Evolutionary conservation across 2,329 filamentous ascomycete species (phyloP), one percentile per base, ranked within the genome.

Genomic region (Nannizzia gypsea): DNA sequence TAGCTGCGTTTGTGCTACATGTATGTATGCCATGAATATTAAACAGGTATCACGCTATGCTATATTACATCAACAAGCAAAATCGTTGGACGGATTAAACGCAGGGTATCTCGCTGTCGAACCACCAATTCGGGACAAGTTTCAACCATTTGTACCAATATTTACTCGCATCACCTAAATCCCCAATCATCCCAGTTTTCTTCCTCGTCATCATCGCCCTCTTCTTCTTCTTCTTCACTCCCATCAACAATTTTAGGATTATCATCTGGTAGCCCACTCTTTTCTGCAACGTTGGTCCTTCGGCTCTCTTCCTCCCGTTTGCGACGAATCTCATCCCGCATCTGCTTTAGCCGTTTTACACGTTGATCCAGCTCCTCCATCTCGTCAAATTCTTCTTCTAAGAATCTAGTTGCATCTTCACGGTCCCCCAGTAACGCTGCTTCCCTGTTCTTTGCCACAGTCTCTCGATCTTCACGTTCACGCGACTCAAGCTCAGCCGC

Each of bases 351-450:
- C 62, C 78, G 80, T 61, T 79, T 78, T 11, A 92, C 86, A 5
- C 88, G 81, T 57, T 83, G 82, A 71, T 92, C 89, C 52, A 92
- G 78, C 68, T 85, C 82, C 68, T 88, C 85, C 88, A 92, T 92
- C 69, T 90, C 85, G 61, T 90, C 88, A 65, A 92, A 87, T 71
- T 92, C 89, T 44, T 85, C 83, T 71, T 90, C 86, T 60, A 91
- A 73, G 31, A 86, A 83, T 22, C 86, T 80, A 46, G 81, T 82
- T 1, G 89, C 88, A 66, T 93, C 89, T 69, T 93, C 89, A 60
- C 82, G 82, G 69, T 90, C 88, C 42, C 85, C 86, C 60, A 87
- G 84, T 0, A 75, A 76, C 46, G 81, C 77, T 1, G 78, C 78
- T 59, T 84, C 81, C 46, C 80, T 77, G 24, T 66, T 63, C 42